phyloP scores from a whole-genome alignment of 148 eudicot species.

The Chenopodium berlandieri region DNA sequence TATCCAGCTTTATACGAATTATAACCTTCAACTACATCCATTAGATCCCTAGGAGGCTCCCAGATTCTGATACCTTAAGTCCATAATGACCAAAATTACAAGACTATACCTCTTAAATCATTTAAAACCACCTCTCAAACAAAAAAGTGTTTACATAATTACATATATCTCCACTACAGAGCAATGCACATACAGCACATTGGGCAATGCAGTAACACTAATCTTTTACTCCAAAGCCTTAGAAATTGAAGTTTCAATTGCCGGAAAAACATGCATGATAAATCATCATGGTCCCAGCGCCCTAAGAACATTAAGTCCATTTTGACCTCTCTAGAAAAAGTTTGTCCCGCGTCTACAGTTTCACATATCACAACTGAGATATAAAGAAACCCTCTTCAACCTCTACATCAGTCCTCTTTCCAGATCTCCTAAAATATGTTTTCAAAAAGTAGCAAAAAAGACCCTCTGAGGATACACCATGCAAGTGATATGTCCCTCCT shows the following conservation, averaged over 20 bases:
- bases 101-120: not conserved
- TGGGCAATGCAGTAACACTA: not conserved
- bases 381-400: not conserved
- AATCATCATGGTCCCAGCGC: not conserved
- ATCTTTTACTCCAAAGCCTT: not conserved
- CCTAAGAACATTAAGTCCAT: too few relatives aligned
- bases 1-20: too few relatives aligned
- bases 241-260: not conserved
- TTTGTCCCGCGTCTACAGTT: not conserved
- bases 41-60: not conserved
- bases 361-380: not conserved
- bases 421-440: not conserved
- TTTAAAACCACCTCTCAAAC: not conserved
- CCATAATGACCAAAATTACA: not conserved
- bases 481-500: not conserved
- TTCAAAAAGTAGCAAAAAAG: not conserved
- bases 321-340: not conserved
- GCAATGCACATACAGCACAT: not conserved
- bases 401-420: not conserved
- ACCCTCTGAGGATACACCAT: not conserved
- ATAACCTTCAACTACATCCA: slow-evolving; percentile 1
- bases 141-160: not conserved
- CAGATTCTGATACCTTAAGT: not conserved
- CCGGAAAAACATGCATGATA: not conserved
- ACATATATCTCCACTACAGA: not conserved